Evolutionary conservation across 352 stramenopile species (phyloP).

Genomic region (Pythium diclinum): DNA sequence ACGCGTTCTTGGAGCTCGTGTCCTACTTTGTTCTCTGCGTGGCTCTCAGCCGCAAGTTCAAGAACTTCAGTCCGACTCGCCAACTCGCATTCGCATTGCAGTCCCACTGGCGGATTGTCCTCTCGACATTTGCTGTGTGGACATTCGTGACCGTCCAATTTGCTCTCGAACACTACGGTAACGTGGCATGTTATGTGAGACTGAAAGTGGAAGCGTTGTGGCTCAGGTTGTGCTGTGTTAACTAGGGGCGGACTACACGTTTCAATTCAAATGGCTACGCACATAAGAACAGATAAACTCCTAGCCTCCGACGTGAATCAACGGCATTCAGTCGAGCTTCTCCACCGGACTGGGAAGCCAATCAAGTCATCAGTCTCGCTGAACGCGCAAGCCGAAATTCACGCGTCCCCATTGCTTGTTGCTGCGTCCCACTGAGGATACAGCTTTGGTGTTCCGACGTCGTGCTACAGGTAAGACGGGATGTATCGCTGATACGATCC

Average conservation of each 20-base stretch:
- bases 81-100: not conserved
- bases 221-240: not conserved
- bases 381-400: no score
- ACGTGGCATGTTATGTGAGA: no score
- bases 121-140: not conserved
- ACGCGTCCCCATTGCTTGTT: no score
- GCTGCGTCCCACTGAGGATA: no score
- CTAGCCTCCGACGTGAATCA: no score
- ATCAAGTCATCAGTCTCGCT: no score
- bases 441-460: no score
- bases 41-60: not conserved
- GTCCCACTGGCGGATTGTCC: not conserved
- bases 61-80: not conserved
- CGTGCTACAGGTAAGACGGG: no score
- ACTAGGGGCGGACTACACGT: not conserved
- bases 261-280: not conserved
- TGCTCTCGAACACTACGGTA: not conserved
- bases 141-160: not conserved
- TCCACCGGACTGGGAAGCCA: no score
- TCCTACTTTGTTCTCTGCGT: not conserved
- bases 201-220: not conserved
- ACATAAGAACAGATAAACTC: no score
- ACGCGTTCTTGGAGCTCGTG: not conserved
- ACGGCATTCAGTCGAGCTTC: no score
- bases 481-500: no score